Conservation (phyloP, 2,329 filamentous ascomycete genomes). For the Fusarium pseudograminearum region DNA sequence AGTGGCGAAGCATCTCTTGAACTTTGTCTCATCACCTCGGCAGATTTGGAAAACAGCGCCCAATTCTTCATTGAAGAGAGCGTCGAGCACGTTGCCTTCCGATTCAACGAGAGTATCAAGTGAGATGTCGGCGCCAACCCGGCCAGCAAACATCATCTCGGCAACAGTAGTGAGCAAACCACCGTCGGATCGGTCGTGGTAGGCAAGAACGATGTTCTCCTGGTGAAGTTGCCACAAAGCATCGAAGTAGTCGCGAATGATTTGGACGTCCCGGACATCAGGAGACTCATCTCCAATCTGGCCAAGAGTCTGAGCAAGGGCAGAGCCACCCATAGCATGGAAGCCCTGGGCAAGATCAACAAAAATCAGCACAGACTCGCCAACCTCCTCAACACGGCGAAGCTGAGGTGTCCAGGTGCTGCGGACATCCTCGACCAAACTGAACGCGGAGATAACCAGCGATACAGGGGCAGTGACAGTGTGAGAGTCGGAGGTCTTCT, state of each 20-base stretch:
- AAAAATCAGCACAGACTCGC: slow-evolving; percentile 88
- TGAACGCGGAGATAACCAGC: slow-evolving; percentile 90
- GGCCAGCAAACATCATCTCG: slow-evolving; percentile 98
- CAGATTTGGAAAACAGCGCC: slow-evolving; percentile 96
- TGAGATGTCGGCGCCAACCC: slow-evolving; percentile 87
- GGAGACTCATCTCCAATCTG: slow-evolving; percentile 87
- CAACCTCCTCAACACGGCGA: slow-evolving; percentile 84
- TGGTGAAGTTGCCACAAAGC: slow-evolving; percentile 75
- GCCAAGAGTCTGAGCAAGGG: slow-evolving; percentile 88
- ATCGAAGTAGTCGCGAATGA: slow-evolving; percentile 92
- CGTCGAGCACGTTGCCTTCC: slow-evolving; percentile 74
- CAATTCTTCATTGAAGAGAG: slow-evolving; percentile 95
- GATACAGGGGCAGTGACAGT: slow-evolving; percentile 94
- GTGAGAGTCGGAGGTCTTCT: slow-evolving; percentile 73
- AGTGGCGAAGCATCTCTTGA: slow-evolving; percentile 90
- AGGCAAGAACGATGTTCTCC: slow-evolving; percentile 80
- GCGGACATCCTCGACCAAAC: slow-evolving; percentile 81
- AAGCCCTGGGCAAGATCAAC: slow-evolving; percentile 88
- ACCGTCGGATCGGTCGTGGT: slow-evolving; percentile 94
- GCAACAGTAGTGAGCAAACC: slow-evolving; percentile 89
- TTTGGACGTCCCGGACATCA: slow-evolving; percentile 83
- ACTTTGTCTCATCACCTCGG: slow-evolving; percentile 84
- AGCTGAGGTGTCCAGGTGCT: slow-evolving; percentile 96
- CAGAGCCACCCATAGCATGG: slow-evolving; percentile 88
- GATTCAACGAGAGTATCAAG: slow-evolving; percentile 78